Evolutionary conservation across 768 basidiomycete genomes (phyloP), one percentile per base, ranked within the genome.

Genomic region (Hygrophorus russula): DNA sequence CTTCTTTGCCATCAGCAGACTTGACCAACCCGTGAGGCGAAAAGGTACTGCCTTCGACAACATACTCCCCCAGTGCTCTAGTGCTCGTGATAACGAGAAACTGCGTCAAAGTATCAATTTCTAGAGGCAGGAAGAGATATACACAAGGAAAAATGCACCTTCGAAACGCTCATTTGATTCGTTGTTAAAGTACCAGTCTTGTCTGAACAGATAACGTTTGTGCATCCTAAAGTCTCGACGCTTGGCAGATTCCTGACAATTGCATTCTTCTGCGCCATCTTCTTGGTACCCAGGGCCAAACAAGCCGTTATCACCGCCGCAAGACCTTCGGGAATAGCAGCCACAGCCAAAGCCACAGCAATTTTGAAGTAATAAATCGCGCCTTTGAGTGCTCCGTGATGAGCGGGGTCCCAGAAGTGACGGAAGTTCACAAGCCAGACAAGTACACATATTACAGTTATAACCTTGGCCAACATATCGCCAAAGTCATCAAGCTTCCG

Each of bases 301-400:
- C 93, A 97, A 8, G 92, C 92, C 6, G 94, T 99, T 56, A 98
- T 96, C 46, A 99, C 94, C 40, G 92, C 93, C 29, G 94, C 92
- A n/a, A 99, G 67, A 46, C 94, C 94, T 63, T 99, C 94, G 0
- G 96, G 94, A 57, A 98, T 99, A 32, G 94, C 94, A 46, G 94
- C 94, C 32, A 99, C 94, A n/a, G 96, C 94, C 36, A 99, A 70
- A 4, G 96, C 92, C 35, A 99, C 96, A 29, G 94, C 94, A 57
- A 99, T 97, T 67, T 99, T 99, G 75, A 99, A 89, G 66, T 99
- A 99, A 62, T 97, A 98, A 42, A 99, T 78, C 0, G 94, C 94
- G 33, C 94, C 94, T 59, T 91, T 91, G 55, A 97, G 69, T 36
- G 66, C 78, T 39, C 93, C 88, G 51, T 85, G 86, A 57, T 99